Base-by-base conservation (phyloP, 805 yeast genomes). In the Yarrowia divulgata region DNA sequence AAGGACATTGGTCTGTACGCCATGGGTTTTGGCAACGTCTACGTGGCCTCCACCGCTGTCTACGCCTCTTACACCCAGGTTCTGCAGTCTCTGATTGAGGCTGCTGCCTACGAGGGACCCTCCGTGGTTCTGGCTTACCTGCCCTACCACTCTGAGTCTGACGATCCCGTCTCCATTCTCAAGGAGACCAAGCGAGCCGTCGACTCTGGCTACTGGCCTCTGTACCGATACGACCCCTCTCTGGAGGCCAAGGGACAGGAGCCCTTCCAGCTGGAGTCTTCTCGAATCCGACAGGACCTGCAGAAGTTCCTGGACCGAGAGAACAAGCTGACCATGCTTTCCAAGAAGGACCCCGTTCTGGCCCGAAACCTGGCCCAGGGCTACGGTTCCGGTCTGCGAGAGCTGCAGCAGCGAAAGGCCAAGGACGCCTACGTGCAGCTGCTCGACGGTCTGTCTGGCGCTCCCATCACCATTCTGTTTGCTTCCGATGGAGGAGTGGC, bases 401-500 rank as follows among this genome's bases (percentile, higher is more conserved):
- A 81, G 66, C 83, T 83, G 72, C 95, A 90, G 79, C 84, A 83
- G 70, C 79, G 80, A 70, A 84, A 87, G 73, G 93, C 97, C 16
- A 89, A 89, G 75, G 88, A 85, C 62, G 95, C 98, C 1, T 92
- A 85, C 78, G 83, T 85, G 71, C 85, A 88, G 75, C 83, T 94
- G 70, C 82, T 94, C 60, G 97, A 90, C 73, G 97, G 97, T 32
- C 83, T 94, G 70, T 86, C 92, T 40, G 98, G 98, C 43, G 97
- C 97, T 40, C 98, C 98, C 64, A 78, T 93, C 71, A 88, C 94
- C 13, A 85, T 92, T 71, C 88, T 92, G 29, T 92, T 85, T 79
- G 97, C 97, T 7, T 91, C 97, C 23, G 97, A 92, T 76, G 97
- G 97, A 76, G 97, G 97, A 66, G 90, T 87, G 73, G 97, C 97